Conservation (phyloP, 345 rosid genomes). For the Isatis tinctoria region DNA sequence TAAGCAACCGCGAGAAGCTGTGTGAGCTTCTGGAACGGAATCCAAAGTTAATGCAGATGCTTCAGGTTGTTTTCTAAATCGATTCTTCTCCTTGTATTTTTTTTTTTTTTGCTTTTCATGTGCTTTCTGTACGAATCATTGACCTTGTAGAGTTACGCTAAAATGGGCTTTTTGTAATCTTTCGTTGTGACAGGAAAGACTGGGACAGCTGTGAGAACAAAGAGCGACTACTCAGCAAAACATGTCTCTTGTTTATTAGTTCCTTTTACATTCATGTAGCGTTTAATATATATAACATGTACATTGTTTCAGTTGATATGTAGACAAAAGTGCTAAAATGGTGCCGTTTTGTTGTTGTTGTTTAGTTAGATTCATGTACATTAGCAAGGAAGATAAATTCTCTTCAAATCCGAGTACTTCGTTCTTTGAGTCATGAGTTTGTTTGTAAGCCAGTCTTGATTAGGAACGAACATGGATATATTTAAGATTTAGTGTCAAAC, state of each 20-base stretch:
- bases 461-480: background rate
- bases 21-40: constrained; percentile 97
- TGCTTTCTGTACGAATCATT: background rate
- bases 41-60: constrained; percentile 97
- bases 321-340: background rate
- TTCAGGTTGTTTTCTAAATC: constrained; percentile 54
- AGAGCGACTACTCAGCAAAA: constrained; percentile 6
- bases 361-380: constrained; percentile 25
- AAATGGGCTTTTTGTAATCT: constrained; percentile 10
- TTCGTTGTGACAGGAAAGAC: constrained; percentile 59
- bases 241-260: background rate
- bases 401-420: background rate
- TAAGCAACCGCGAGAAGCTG: constrained; percentile 88
- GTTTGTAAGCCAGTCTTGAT: background rate
- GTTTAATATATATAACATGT: constrained; percentile 17
- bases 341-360: constrained; percentile 27
- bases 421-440: background rate
- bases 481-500: background rate
- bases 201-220: constrained; percentile 59
- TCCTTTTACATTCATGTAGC: background rate
- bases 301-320: constrained; percentile 25
- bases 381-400: background rate
- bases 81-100: background rate
- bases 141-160: constrained; percentile 2
- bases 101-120: background rate